Evolutionary conservation across 192 early-diverging fungal species (phyloP).

Genomic region (Gaertneriomyces sp.): DNA sequence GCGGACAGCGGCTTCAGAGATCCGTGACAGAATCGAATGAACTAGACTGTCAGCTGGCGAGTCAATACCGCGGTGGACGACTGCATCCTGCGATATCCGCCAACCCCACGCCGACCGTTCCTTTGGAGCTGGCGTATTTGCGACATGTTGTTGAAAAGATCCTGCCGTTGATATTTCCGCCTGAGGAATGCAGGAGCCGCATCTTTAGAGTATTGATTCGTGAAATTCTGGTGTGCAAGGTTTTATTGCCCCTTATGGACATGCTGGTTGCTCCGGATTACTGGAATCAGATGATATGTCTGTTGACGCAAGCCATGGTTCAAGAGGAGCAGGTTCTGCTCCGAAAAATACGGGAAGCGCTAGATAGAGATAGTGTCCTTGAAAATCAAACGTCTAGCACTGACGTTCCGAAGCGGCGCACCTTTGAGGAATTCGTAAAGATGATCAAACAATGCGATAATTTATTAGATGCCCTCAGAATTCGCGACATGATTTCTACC

Average conservation of each 20-base stretch:
- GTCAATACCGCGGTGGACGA: slow-evolving; percentile 52
- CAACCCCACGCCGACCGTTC: slow-evolving; percentile 3
- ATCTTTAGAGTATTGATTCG: slow-evolving; percentile 63
- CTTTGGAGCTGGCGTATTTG: slow-evolving; percentile 50
- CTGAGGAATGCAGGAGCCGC: slow-evolving; percentile 29
- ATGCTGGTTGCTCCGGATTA: slow-evolving; percentile 80
- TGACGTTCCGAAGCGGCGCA: slow-evolving; percentile 22
- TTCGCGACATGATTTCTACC: slow-evolving; percentile 66
- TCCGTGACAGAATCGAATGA: slow-evolving; percentile 50
- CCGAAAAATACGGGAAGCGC: slow-evolving; percentile 5
- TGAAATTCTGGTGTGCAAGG: slow-evolving; percentile 67
- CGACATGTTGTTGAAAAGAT: slow-evolving; percentile 58
- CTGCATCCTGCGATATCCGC: slow-evolving; percentile 54
- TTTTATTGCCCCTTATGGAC: slow-evolving; percentile 67
- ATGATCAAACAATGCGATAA: slow-evolving; percentile 67
- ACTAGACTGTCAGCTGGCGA: slow-evolving; percentile 53
- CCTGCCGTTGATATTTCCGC: slow-evolving; percentile 61
- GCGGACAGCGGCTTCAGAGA: slow-evolving; percentile 18
- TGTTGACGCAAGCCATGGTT: slow-evolving; percentile 23
- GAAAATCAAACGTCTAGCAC: neutral
- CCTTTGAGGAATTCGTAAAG: slow-evolving; percentile 74
- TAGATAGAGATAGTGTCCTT: neutral
- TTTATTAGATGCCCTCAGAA: slow-evolving; percentile 56
- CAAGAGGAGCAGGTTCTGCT: neutral
- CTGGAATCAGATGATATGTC: slow-evolving; percentile 77